Evolutionary conservation across 2,329 filamentous ascomycete genomes (phyloP).

Genomic region (Eurotiales sp.): DNA sequence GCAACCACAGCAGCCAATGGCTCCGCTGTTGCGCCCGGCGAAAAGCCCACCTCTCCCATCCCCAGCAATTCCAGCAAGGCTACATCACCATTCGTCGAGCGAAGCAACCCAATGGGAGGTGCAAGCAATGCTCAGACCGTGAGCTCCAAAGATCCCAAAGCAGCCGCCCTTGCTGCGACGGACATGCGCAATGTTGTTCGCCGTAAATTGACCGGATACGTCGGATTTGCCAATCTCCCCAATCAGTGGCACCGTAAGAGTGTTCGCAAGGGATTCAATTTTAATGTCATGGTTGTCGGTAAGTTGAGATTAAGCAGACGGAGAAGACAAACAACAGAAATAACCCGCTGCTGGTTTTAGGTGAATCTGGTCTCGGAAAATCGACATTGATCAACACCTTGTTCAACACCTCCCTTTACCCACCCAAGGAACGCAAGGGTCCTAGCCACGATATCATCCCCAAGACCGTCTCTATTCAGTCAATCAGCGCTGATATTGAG

Average conservation of each 20-base stretch:
- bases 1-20: constrained; percentile 25
- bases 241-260: constrained; percentile 99
- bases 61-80: constrained; percentile 46
- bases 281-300: constrained; percentile 99
- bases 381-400: constrained; percentile 98
- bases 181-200: constrained; percentile 94
- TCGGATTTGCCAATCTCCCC: constrained; percentile 96
- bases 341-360: constrained; percentile 46
- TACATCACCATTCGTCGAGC: constrained; percentile 54
- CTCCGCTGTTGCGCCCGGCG: constrained; percentile 13
- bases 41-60: constrained; percentile 21
- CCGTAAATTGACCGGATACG: constrained; percentile 96
- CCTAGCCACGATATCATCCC: constrained; percentile 97
- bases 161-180: constrained; percentile 52
- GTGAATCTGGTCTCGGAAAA: constrained; percentile 98
- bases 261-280: constrained; percentile 99
- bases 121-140: constrained; percentile 56
- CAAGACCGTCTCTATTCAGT: constrained; percentile 94
- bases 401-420: constrained; percentile 99
- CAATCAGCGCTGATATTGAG: constrained; percentile 94
- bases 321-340: neutral
- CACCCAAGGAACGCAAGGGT: constrained; percentile 96
- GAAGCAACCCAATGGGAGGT: constrained; percentile 56
- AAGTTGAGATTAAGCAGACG: constrained; percentile 42
- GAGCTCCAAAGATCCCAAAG: constrained; percentile 62